Evolutionary conservation across 2,329 filamentous ascomycete genomes (phyloP), one percentile per base, ranked within the genome.

Genomic region (Sporothrix humicola): DNA sequence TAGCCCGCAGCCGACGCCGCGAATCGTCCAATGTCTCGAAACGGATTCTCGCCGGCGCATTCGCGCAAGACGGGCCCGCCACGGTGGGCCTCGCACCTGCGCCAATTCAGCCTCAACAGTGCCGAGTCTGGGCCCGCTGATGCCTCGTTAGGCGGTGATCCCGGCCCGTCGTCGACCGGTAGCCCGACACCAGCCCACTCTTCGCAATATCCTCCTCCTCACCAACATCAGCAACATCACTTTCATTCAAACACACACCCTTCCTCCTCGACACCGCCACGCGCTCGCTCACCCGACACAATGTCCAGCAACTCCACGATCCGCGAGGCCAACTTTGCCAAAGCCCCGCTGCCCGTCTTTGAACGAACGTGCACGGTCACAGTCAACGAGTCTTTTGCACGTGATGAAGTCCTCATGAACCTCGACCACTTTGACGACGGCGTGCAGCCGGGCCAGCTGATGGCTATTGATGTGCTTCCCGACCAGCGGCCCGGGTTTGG

Each of bases 391-490:
- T 89, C 88, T 58, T 92, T 94, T 78, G 90, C 91, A 9, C 88
- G 87, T 73, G 93, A 97, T 78, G 93, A 95, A 77, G 90, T 96
- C 61, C 85, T 96, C 26, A 87, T 97, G 78, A 96, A 95, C 79
- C 86, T 91, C 73, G 90, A 93, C 73, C 86, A 91, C 17, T 89
- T 95, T 74, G 88, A 89, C 71, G 84, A 86, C 61, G 86, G 88
- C 63, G 85, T 93, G 75, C 87, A 87, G 73, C 84, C 89, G 0
- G 93, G 92, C 37, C 88, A 88, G 75, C 84, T 97, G 72, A 90
- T 96, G 82, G 91, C 93, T 77, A 91, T 97, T 72, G 85, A 91
- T 26, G 86, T 90, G 6, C 79, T 91, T 69, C 73, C 81, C 2
- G 79, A 82, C 50, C 85, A 84, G 76, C 76, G 73, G 78, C 9